These are phyloP conservation scores for Aegilops sharonensis DNA, from an alignment of 176 grass and related monocot species.

Conservation along the genomic window DNA sequence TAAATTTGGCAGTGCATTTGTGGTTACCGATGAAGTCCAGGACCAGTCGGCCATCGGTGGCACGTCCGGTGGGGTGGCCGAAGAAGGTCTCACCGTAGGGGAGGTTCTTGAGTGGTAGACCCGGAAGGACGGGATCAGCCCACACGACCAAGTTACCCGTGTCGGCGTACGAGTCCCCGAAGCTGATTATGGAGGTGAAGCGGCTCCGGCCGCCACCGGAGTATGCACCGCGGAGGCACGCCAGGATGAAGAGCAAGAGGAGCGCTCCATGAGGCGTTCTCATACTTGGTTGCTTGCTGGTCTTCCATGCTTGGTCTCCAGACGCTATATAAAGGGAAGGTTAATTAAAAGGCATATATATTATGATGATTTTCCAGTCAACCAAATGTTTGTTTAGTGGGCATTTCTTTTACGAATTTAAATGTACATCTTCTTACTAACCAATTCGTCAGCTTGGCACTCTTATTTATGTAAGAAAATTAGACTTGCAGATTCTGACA, in stretches of 20 bases:
- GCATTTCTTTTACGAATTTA: too few relatives aligned
- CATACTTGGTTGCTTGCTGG: neutral
- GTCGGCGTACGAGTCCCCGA: slow-evolving; percentile 46
- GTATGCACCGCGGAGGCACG: neutral
- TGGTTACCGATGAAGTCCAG: slow-evolving; percentile 48
- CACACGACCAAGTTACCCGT: slow-evolving; percentile 38
- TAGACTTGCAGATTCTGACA: too few relatives aligned
- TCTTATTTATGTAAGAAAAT: too few relatives aligned
- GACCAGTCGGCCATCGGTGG: slow-evolving; percentile 43
- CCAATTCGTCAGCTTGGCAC: too few relatives aligned
- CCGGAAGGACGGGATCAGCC: neutral
- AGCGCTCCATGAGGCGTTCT: neutral
- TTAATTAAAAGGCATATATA: neutral
- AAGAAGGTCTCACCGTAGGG: slow-evolving; percentile 56
- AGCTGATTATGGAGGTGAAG: slow-evolving; percentile 44
- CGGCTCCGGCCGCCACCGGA: neutral
- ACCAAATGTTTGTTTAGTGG: too few relatives aligned
- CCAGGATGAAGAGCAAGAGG: neutral
- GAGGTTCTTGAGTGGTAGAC: neutral
- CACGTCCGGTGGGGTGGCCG: slow-evolving; percentile 31
- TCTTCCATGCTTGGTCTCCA: neutral
- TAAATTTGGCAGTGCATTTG: too few relatives aligned
- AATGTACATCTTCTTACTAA: too few relatives aligned
- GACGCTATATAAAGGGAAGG: neutral
- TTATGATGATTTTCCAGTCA: too few relatives aligned